Evolutionary conservation across 176 grass and related monocot genomes (phyloP), one percentile per base, ranked within the genome.

Genomic region (Poa annua): DNA sequence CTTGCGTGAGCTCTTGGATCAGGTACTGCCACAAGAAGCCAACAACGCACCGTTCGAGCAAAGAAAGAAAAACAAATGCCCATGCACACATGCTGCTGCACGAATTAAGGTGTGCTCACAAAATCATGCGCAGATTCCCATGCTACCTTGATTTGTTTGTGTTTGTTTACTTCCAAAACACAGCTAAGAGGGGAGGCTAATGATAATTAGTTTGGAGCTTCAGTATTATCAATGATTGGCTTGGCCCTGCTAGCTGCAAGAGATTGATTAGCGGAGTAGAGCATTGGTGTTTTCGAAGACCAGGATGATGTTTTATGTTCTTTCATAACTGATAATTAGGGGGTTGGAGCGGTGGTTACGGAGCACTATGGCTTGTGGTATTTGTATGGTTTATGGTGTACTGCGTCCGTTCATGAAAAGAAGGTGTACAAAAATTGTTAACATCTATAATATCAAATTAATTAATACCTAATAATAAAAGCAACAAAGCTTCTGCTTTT

Each of bases 221-320:
- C 66, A 87, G 59, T 25, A 86, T 90, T 80, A 86, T 90, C 57
- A 90, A 83, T 90, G 80, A 83, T 86, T 71, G 68, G 67, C 20
- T 71, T 79, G 88, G 67, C 66, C 59, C 74, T 74, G 65, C 38
- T 79, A 71, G 68, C 68, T 13, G 36, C 74, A 49, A 79, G 45
- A 82, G 65, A 64, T 78, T 39, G 35, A 67, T 59, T 48, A 59
- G 54, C 45, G 38, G 71, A 41, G 38, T 8, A 41, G 7, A 7
- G 4, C 38, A 41, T 41, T 8, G 38, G 38, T 7, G 38, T 41
- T 41, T 41, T 41, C 38, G 5, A 4, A 7, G 6, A 41, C 38
- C 6, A 41, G 38, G 38, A 41, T 41, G 84, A 85, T 82, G 88
- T 82, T 82, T 86, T 76, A 63, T 82, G 53, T 55, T 77, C 72